Percentiles rank a stretch among this genome's conserved stretches.
Conservation (phyloP, 768 basidiomycete species). For the Xanthoconium stramineum region DNA sequence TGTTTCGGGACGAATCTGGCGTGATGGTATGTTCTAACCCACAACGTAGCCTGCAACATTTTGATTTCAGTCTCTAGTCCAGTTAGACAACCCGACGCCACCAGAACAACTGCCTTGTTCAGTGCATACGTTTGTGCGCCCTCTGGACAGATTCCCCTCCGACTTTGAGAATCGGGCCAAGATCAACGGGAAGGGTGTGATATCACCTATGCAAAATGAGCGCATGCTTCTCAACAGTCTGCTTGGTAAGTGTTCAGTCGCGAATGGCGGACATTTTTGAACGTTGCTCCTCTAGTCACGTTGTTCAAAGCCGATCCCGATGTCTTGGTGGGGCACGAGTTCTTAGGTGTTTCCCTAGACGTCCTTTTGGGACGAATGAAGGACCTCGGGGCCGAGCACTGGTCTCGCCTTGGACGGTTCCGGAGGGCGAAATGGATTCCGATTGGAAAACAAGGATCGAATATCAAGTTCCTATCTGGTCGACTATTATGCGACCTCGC, state of each 20-base stretch:
- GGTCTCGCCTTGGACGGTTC: constrained; percentile 92
- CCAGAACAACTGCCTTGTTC: constrained; percentile 81
- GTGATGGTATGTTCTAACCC: constrained; percentile 44
- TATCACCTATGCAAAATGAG: constrained; percentile 78
- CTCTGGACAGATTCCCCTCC: constrained; percentile 81
- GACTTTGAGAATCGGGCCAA: constrained; percentile 75
- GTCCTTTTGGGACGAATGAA: constrained; percentile 89
- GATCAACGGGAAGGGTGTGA: constrained; percentile 59
- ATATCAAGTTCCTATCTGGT: constrained; percentile 79
- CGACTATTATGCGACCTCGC: constrained; percentile 89
- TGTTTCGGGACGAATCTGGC: constrained; percentile 81
- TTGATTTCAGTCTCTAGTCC: constrained; percentile 45
- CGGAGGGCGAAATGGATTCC: constrained; percentile 78
- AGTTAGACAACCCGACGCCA: constrained; percentile 88
- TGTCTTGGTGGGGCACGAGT: constrained; percentile 92
- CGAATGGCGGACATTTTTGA: neutral
- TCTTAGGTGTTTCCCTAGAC: constrained; percentile 85
- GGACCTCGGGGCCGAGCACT: constrained; percentile 87
- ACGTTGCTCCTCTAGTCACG: constrained; percentile 42
- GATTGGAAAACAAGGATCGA: constrained; percentile 79
- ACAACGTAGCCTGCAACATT: neutral
- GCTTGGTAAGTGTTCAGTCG: constrained; percentile 50
- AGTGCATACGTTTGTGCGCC: constrained; percentile 86
- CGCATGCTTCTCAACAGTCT: constrained; percentile 80
- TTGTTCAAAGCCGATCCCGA: constrained; percentile 91